Evolutionary conservation across 2,329 filamentous ascomycete genomes (phyloP).

Genomic region (Pseudogymnoascus sp.): DNA sequence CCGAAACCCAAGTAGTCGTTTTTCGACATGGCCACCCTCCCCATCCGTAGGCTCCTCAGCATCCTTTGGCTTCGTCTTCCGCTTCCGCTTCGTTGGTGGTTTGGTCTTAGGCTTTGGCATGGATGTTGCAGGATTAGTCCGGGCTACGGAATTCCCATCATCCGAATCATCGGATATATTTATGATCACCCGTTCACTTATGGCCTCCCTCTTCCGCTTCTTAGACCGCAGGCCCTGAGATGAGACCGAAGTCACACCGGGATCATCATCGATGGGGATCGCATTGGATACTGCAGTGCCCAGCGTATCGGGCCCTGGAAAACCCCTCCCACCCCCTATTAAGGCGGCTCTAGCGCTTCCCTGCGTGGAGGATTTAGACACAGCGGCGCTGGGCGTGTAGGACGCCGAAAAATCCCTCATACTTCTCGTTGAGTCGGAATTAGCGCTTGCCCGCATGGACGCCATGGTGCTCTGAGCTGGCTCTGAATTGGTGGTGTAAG

Average conservation of each 20-base stretch:
- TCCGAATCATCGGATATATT: neutral
- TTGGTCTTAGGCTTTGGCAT: neutral
- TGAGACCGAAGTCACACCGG: neutral
- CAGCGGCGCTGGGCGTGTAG: neutral
- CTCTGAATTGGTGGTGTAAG: neutral
- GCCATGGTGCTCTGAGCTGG: neutral
- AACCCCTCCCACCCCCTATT: neutral
- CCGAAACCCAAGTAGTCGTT: conserved; percentile 33
- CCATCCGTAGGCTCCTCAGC: neutral
- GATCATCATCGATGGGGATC: neutral
- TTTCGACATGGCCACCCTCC: conserved; percentile 23
- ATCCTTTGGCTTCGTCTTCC: neutral
- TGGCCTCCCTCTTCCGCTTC: neutral
- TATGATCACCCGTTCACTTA: neutral
- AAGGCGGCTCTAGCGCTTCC: neutral
- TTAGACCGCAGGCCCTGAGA: neutral
- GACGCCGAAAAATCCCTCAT: conserved; percentile 3
- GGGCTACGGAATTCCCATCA: neutral
- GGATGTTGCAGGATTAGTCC: neutral
- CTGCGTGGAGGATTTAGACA: neutral
- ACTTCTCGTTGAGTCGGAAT: conserved; percentile 12
- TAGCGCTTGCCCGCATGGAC: conserved; percentile 7
- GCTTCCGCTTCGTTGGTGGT: neutral
- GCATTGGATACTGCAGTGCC: neutral
- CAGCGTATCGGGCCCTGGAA: neutral